phyloP scores from a whole-genome alignment of 768 basidiomycete species.

The Tephrocybe sp. region DNA sequence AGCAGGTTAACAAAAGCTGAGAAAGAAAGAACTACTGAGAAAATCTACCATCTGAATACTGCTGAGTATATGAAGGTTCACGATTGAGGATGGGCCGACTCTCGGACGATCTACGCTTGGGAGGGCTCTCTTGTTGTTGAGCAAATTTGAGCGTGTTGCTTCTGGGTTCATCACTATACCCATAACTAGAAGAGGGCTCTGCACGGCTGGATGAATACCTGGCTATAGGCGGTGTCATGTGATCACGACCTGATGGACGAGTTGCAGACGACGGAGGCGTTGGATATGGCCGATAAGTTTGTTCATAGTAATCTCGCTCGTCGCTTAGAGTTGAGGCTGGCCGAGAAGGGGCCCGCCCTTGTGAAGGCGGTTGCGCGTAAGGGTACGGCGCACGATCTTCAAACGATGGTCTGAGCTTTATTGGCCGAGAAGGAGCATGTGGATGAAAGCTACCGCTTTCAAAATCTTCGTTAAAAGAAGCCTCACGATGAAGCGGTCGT shows the following conservation, averaged over 20 bases:
- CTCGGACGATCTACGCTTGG: slow-evolving; percentile 19
- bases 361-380: slow-evolving; percentile 5
- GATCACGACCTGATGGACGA: slow-evolving; percentile 16
- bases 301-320: slow-evolving; percentile 16
- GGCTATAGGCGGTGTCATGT: slow-evolving; percentile 4
- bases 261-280: slow-evolving; percentile 19
- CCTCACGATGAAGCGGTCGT: slow-evolving; percentile 14
- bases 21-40: background rate
- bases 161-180: slow-evolving; percentile 10
- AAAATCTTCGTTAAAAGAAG: slow-evolving; percentile 21
- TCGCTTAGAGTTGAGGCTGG: slow-evolving; percentile 15
- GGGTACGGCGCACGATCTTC: slow-evolving; percentile 17
- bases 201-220: slow-evolving; percentile 4
- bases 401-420: slow-evolving; percentile 27
- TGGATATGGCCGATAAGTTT: slow-evolving; percentile 15
- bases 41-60: slow-evolving; percentile 15
- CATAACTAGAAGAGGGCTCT: slow-evolving; percentile 7
- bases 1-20: background rate
- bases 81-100: slow-evolving; percentile 12
- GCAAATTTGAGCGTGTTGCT: slow-evolving; percentile 21
- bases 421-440: slow-evolving; percentile 17
- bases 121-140: slow-evolving; percentile 16
- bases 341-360: slow-evolving; percentile 7
- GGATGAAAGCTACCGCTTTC: slow-evolving; percentile 14
- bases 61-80: slow-evolving; percentile 19